A percentile compares a stretch with the other conserved stretches of the same genome.
Conservation (phyloP, 139 green algal species). For the Haematococcus sp. region DNA sequence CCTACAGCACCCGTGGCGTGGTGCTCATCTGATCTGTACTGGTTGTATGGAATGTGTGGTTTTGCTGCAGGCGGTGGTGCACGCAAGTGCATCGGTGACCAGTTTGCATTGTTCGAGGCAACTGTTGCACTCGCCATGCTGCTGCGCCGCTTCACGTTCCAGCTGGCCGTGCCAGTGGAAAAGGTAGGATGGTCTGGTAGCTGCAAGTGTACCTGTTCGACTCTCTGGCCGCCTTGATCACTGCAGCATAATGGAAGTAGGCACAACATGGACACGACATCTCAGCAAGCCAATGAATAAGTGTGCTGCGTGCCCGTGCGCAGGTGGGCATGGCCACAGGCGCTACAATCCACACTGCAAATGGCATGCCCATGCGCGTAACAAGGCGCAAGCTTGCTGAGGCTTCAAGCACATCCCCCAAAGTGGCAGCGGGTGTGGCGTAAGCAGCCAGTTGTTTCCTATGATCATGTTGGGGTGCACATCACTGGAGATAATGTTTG, state of each 20-base stretch:
- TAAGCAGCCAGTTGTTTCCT: no score
- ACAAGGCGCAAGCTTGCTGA: slow-evolving; percentile 8
- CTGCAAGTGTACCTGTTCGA: neutral
- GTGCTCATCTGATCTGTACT: neutral
- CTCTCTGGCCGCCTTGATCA: neutral
- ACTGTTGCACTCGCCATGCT: slow-evolving; percentile 84
- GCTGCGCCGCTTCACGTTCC: slow-evolving; percentile 73
- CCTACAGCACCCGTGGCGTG: no score
- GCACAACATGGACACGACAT: no score
- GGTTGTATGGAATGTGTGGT: neutral
- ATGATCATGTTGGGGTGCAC: no score
- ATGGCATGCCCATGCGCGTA: slow-evolving; percentile 71
- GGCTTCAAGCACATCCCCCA: no score
- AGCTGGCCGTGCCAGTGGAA: slow-evolving; percentile 28
- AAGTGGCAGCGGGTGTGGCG: no score
- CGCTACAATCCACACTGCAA: slow-evolving; percentile 97
- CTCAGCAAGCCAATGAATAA: no score
- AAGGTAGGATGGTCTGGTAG: slow-evolving; percentile 13
- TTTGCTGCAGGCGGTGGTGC: slow-evolving; percentile 64
- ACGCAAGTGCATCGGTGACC: slow-evolving; percentile 97
- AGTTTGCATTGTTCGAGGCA: slow-evolving; percentile 94
- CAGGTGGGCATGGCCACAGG: slow-evolving; percentile 88
- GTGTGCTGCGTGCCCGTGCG: no score
- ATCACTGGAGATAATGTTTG: no score
- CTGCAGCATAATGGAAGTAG: neutral